These are phyloP conservation scores for Kalaharituber pfeilii DNA, from an alignment of 2,329 filamentous ascomycete species.

Conservation along the genomic window DNA sequence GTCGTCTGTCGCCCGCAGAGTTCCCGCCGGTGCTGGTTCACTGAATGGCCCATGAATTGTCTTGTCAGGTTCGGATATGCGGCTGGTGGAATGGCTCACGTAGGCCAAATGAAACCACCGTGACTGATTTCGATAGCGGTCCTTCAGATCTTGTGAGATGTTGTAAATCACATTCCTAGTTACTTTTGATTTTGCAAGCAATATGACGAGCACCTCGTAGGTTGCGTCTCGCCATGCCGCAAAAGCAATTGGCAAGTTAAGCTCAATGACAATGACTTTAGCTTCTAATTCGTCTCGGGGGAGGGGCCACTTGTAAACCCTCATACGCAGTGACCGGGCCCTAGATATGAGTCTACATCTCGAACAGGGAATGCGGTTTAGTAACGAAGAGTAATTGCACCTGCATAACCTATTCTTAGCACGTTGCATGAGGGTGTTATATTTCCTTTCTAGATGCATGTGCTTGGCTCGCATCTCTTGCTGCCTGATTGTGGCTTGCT, in stretches of 20 bases:
- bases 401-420: too few relatives aligned
- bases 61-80: too few relatives aligned
- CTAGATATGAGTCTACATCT: too few relatives aligned
- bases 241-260: neutral
- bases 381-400: too few relatives aligned
- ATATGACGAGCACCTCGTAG: neutral
- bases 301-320: neutral
- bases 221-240: neutral
- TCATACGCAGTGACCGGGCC: too few relatives aligned
- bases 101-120: too few relatives aligned
- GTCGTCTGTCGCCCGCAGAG: neutral
- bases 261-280: neutral
- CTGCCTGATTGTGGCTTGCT: constrained; percentile 21
- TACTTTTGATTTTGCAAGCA: neutral
- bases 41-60: neutral
- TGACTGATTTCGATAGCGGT: too few relatives aligned
- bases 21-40: neutral
- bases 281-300: neutral
- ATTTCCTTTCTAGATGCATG: too few relatives aligned
- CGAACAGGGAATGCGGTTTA: too few relatives aligned
- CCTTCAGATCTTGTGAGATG: neutral
- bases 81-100: too few relatives aligned
- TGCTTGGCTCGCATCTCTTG: too few relatives aligned
- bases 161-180: neutral
- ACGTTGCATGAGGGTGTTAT: too few relatives aligned